phyloP scores from a whole-genome alignment of 2,329 filamentous ascomycete genomes.

The Fusarium miscanthi region DNA sequence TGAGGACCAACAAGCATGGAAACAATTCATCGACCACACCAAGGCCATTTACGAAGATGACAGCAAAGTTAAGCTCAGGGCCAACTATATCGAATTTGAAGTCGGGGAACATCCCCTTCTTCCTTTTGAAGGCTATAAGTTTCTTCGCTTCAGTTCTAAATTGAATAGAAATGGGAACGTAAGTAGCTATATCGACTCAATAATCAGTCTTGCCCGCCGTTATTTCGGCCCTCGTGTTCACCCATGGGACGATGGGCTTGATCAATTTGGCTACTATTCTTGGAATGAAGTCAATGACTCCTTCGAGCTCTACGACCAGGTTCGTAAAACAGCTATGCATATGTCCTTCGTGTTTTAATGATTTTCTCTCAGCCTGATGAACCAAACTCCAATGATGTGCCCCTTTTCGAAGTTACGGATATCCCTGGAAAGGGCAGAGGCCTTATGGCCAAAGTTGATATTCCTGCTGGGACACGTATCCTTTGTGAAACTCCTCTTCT shows the following conservation, averaged over 20 bases:
- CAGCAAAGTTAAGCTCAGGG: not conserved
- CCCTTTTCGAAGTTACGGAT: not conserved
- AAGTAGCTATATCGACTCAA: accelerated
- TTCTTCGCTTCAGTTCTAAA: not conserved
- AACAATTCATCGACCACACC: not conserved
- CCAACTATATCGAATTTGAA: not conserved
- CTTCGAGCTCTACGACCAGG: not conserved
- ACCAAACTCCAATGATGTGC: accelerated
- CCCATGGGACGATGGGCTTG: not conserved
- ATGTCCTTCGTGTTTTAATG: not conserved
- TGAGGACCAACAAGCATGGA: not conserved
- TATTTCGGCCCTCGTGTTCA: not conserved
- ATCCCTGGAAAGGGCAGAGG: not conserved
- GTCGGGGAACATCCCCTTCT: not conserved
- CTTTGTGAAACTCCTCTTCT: not conserved
- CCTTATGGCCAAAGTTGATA: not conserved
- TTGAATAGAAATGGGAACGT: accelerated
- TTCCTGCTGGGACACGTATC: not conserved
- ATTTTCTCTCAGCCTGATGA: not conserved
- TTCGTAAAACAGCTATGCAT: accelerated
- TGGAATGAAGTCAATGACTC: not conserved
- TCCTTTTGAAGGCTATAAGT: not conserved
- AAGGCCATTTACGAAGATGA: accelerated
- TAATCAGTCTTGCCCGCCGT: not conserved
- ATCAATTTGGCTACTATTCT: not conserved